Evolutionary conservation across 2,329 filamentous ascomycete genomes (phyloP).

Genomic region (Colletotrichum nymphaeae): DNA sequence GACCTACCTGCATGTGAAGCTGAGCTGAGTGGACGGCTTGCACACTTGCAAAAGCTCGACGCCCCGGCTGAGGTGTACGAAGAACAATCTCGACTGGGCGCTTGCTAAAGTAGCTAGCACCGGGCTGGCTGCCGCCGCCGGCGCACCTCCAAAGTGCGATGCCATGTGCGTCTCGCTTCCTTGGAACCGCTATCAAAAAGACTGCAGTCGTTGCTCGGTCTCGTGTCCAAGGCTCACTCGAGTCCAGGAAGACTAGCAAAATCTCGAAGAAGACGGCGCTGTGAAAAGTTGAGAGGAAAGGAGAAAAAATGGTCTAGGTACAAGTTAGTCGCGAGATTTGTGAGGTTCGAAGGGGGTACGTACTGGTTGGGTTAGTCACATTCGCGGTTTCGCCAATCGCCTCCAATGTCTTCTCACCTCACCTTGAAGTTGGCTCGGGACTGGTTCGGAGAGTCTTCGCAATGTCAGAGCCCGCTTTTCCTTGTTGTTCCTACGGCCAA

Average conservation of each 20-base stretch:
- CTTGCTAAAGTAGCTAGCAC: conserved; percentile 15
- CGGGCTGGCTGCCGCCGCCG: conserved; percentile 23
- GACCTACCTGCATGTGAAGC: conserved; percentile 25
- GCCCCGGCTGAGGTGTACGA: conserved; percentile 3
- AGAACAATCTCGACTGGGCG: conserved; percentile 1
- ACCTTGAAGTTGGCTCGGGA: conserved; percentile 22
- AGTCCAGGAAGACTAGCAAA: not conserved
- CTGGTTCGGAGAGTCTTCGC: conserved; percentile 33
- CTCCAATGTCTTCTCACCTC: conserved; percentile 1
- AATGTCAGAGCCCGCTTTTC: conserved; percentile 30
- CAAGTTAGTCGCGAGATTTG: conserved; percentile 4
- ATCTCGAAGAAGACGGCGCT: not conserved
- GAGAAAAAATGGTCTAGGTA: not conserved
- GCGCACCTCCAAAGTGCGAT: conserved; percentile 3
- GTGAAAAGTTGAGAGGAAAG: not conserved
- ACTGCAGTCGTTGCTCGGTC: not conserved
- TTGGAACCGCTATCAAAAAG: not conserved
- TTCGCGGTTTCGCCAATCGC: conserved; percentile 20
- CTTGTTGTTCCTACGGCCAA: conserved; percentile 12
- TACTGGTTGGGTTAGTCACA: conserved; percentile 27
- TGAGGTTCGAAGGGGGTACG: conserved; percentile 12
- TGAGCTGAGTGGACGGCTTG: conserved; percentile 17
- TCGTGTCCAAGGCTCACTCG: not conserved
- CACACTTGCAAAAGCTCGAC: conserved; percentile 25
- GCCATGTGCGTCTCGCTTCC: conserved; percentile 2